These are phyloP conservation scores for Kwoniella shivajii DNA, from an alignment of 1,284 basidiomycete genomes.

Conservation along the genomic window DNA sequence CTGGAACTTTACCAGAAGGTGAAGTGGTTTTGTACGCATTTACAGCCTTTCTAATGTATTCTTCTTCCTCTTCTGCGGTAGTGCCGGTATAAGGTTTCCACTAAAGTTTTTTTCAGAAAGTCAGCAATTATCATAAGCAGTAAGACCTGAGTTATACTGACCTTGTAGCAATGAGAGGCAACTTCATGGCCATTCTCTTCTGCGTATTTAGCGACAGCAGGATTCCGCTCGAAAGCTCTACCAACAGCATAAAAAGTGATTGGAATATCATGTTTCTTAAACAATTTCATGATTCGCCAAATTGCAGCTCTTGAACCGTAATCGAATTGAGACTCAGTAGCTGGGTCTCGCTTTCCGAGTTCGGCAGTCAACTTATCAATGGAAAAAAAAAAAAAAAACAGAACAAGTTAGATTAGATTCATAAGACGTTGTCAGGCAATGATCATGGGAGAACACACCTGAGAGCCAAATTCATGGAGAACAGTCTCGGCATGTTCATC, in stretches of 20 bases:
- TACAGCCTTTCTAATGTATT: constrained; percentile 36
- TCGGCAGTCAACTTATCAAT: constrained; percentile 18
- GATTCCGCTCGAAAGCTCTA: constrained; percentile 37
- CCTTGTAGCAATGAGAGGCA: constrained; percentile 40
- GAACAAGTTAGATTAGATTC: too few species aligned
- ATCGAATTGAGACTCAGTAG: constrained; percentile 37
- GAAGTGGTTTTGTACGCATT: constrained; percentile 32
- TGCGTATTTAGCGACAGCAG: constrained; percentile 31
- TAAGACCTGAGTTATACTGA: constrained; percentile 3
- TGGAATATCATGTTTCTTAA: constrained; percentile 42
- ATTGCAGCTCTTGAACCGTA: constrained; percentile 39
- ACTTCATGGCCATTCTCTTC: constrained; percentile 43
- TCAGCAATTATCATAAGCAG: neutral
- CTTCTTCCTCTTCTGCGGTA: constrained; percentile 35
- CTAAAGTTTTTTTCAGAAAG: too few species aligned
- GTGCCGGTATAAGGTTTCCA: constrained; percentile 31
- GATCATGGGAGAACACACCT: constrained; percentile 11
- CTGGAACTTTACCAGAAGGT: constrained; percentile 36
- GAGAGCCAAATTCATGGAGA: constrained; percentile 37
- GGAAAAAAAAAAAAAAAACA: too few species aligned
- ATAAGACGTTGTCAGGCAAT: neutral
- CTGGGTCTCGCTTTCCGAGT: constrained; percentile 35
- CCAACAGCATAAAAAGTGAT: constrained; percentile 45
- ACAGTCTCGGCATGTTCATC: constrained; percentile 40
- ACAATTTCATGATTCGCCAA: constrained; percentile 38